Conservation (phyloP, 495 filamentous ascomycete species). For the Aspergillus cavernicola region DNA sequence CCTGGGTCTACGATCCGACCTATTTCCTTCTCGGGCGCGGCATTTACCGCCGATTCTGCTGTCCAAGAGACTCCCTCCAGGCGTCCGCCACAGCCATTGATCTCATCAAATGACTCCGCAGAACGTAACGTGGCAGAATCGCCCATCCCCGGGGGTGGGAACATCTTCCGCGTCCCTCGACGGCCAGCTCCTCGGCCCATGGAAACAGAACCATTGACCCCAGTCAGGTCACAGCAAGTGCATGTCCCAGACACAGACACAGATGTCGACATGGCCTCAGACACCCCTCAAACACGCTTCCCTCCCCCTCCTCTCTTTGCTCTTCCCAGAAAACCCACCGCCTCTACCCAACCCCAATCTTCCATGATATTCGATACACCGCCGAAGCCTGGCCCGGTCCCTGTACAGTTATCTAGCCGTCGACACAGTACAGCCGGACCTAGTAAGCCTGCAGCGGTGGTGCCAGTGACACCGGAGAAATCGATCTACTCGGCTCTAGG, state of each 20-base stretch:
- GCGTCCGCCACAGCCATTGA: conserved; percentile 34
- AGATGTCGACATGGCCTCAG: neutral
- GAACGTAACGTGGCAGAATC: conserved; percentile 10
- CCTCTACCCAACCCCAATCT: conserved; percentile 14
- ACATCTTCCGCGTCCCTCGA: conserved; percentile 37
- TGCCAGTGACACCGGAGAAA: conserved; percentile 42
- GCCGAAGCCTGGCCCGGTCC: conserved; percentile 31
- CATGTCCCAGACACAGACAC: neutral
- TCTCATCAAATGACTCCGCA: conserved; percentile 16
- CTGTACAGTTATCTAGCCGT: neutral
- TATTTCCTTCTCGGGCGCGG: conserved; percentile 12
- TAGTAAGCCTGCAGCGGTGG: neutral
- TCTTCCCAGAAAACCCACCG: conserved; percentile 1
- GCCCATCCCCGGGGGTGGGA: conserved; percentile 18
- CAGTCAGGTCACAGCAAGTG: conserved; percentile 29
- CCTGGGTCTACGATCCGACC: conserved; percentile 22
- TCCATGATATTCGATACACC: conserved; percentile 41
- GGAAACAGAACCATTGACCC: conserved; percentile 26
- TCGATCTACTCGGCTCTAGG: conserved; percentile 69
- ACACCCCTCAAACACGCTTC: neutral
- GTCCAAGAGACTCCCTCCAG: conserved; percentile 56
- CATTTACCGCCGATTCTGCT: conserved; percentile 18
- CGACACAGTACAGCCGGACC: neutral
- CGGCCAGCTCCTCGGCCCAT: conserved; percentile 34
- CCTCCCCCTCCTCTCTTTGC: conserved; percentile 10